Percentiles rank a stretch among this genome's conserved stretches.
Evolutionary conservation across 2,329 filamentous ascomycete species (phyloP).

Genomic region (Purpureocillium lavendulum): DNA sequence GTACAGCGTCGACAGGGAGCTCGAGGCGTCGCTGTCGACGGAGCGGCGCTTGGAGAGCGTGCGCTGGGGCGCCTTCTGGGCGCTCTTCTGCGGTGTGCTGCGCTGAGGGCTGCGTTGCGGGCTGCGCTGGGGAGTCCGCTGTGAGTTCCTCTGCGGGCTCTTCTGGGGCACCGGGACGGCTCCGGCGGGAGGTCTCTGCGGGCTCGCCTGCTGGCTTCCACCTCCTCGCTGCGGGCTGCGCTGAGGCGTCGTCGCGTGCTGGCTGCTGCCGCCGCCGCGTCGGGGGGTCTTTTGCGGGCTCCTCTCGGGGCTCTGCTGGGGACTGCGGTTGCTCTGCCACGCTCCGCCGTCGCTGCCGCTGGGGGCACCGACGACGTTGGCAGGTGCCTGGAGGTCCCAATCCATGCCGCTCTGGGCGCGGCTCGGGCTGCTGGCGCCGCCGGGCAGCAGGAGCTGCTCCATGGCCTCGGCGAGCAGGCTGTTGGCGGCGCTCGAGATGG

Average conservation of each 20-base stretch:
- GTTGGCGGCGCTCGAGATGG: slow-evolving; percentile 26
- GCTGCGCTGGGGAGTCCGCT: slow-evolving; percentile 9
- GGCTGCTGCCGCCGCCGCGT: no score
- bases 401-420: slow-evolving; percentile 19
- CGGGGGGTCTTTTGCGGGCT: no score
- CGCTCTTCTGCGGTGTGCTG: slow-evolving; percentile 10
- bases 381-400: slow-evolving; percentile 15
- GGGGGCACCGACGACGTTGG: no score
- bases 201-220: neutral
- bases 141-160: slow-evolving; percentile 6
- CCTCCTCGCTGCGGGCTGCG: neutral
- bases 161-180: neutral
- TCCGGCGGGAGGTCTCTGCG: neutral
- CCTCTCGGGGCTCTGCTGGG: neutral
- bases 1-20: slow-evolving; percentile 47
- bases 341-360: neutral
- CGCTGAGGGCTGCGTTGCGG: slow-evolving; percentile 12
- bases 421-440: slow-evolving; percentile 35
- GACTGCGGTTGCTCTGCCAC: slow-evolving; percentile 6
- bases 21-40: slow-evolving; percentile 36
- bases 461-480: slow-evolving; percentile 30
- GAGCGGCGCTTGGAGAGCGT: slow-evolving; percentile 18
- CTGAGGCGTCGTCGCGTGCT: no score
- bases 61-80: slow-evolving; percentile 6
- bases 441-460: slow-evolving; percentile 24